Evolutionary conservation across 192 early-diverging fungal genomes (phyloP).

Genomic region (Umbelopsis sp.): DNA sequence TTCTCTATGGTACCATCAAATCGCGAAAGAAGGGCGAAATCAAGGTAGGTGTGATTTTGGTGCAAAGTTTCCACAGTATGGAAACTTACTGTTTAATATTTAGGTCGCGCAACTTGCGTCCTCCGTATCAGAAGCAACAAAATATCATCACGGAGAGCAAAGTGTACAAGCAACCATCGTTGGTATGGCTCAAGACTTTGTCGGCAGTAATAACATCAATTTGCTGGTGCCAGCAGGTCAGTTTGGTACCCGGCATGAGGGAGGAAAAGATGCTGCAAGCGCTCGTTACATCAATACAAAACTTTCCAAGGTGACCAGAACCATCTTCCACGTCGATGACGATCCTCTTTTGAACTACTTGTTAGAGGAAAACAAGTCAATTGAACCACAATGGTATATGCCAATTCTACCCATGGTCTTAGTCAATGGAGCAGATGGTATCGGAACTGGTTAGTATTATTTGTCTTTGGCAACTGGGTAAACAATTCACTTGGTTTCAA

Average conservation of each 20-base stretch:
- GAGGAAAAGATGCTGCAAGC: constrained; percentile 94
- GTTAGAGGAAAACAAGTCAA: constrained; percentile 85
- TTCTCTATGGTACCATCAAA: constrained; percentile 85
- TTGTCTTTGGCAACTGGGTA: background rate
- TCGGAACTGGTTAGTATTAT: constrained; percentile 78
- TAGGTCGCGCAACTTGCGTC: constrained; percentile 83
- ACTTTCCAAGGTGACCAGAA: constrained; percentile 71
- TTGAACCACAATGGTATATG: constrained; percentile 96
- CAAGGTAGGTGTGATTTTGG: constrained; percentile 54
- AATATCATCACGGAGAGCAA: constrained; percentile 96
- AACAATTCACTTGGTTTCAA: background rate
- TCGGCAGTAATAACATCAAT: constrained; percentile 94
- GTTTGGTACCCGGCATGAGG: constrained; percentile 90
- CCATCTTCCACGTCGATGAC: constrained; percentile 80
- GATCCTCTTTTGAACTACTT: constrained; percentile 82
- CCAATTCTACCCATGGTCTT: constrained; percentile 94
- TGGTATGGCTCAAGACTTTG: constrained; percentile 91
- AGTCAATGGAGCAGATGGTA: constrained; percentile 93
- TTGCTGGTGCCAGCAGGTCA: constrained; percentile 84
- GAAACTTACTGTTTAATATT: background rate
- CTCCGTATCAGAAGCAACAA: constrained; percentile 85
- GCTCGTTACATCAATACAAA: constrained; percentile 96
- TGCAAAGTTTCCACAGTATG: background rate
- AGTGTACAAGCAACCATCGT: constrained; percentile 86
- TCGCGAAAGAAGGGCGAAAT: constrained; percentile 80